A percentile compares a stretch with the other conserved stretches of the same genome.
phyloP scores from a whole-genome alignment of 371 early-diverging fungal species.

The Furculomyces boomerangus region DNA sequence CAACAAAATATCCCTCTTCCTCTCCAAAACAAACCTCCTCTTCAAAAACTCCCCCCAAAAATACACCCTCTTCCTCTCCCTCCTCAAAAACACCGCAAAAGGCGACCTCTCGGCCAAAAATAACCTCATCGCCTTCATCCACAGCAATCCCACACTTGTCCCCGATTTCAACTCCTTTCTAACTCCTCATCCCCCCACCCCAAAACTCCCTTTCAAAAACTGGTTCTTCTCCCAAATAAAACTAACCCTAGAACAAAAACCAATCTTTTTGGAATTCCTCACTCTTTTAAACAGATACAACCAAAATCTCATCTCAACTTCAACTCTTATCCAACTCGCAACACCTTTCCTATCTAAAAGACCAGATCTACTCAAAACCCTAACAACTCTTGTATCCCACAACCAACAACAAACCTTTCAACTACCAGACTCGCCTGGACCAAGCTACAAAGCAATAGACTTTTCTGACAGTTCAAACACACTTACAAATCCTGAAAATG shows the following conservation, averaged over 20 bases:
- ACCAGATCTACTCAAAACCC: neutral
- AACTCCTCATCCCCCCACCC: neutral
- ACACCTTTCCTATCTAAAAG: neutral
- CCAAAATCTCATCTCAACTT: neutral
- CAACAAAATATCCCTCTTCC: too few relatives aligned
- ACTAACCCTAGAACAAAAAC: neutral
- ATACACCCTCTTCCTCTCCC: too few relatives aligned
- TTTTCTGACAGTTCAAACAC: neutral
- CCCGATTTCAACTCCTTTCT: neutral
- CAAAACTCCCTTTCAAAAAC: neutral
- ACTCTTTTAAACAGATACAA: neutral
- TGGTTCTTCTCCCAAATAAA: neutral
- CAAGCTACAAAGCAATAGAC: neutral
- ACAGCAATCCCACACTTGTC: neutral
- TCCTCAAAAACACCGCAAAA: too few relatives aligned
- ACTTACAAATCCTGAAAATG: neutral
- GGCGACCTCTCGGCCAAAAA: too few relatives aligned
- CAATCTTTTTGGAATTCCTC: neutral
- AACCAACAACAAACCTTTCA: neutral
- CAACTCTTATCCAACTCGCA: neutral
- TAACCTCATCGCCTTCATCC: too few relatives aligned
- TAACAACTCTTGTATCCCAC: neutral
- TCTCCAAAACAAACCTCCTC: too few relatives aligned
- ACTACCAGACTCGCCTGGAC: neutral
- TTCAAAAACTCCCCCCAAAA: too few relatives aligned